Base-by-base conservation (phyloP, 768 basidiomycete species). In the Boletus huronensis region DNA sequence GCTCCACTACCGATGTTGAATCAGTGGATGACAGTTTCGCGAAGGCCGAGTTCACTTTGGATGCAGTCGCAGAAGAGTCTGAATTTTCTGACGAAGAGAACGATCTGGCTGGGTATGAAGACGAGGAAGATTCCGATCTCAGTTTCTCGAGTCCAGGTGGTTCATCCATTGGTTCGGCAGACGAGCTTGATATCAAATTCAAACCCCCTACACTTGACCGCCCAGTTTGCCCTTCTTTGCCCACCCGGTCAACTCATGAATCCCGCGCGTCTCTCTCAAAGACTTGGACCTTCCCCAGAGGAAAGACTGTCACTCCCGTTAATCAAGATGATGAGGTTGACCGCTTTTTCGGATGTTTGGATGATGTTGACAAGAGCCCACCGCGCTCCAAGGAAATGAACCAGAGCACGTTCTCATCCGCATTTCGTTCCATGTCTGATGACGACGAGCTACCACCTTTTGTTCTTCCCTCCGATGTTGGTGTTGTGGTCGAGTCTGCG, bases 311-410 rank as follows among this genome's bases (percentile, higher is more conserved):
- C 62, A 62, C 36, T 19, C 48, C 50, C 26, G 57, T 54, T 21
- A 57, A 60, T 13, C 58, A 64, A 35, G 58, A 71, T 2, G 77
- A 81, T 19, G 80, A 84, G n/a, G 74, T 87, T 9, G 90, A 92
- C 65, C 79, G 76, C 32, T 92, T 92, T 78, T 92, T 92, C 61
- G 84, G 81, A 40, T 92, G 88, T 52, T 62, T 81, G 57, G 79
- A 79, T 43, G 80, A 81, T 45, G 71, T 82, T 36, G 79, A 81
- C 59, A 76, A 78, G 39, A 74, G 79, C 0, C 82, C 83, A 6
- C 74, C 64, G 67, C 64, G 45, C 71, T 75, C 58, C 63, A 56
- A 67, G 43, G 85, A 87, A 66, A 78, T 74, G 65, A 81, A 76
- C 68, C 85, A 84, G 70, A 77, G 73, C 51, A 60, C 83, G 21